A percentile compares a stretch with the other conserved stretches of the same genome.
Conservation (phyloP, 768 basidiomycete species). For the Ramaria sp. region DNA sequence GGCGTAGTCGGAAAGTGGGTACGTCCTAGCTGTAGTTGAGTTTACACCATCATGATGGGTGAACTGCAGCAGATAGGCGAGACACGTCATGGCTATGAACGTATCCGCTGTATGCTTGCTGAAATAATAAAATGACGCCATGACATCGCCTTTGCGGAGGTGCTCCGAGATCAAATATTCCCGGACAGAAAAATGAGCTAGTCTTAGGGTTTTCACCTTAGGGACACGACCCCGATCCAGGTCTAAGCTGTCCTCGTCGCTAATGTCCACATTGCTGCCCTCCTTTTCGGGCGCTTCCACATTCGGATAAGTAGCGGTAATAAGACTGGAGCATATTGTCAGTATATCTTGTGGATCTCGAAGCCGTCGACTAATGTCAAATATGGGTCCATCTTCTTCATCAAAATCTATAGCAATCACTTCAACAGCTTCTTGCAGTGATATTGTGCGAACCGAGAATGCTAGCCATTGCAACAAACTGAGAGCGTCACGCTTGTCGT, state of each 20-base stretch:
- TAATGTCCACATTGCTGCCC: not conserved
- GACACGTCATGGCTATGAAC: not conserved
- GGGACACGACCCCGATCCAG: no score
- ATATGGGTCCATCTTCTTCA: not conserved
- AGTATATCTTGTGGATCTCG: constrained; percentile 5
- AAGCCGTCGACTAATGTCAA: constrained; percentile 3
- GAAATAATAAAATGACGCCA: not conserved
- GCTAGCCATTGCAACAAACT: constrained; percentile 16
- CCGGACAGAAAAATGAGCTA: not conserved
- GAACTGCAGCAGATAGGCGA: not conserved
- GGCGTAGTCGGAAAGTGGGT: not conserved
- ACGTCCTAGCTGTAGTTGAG: not conserved
- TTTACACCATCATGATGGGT: not conserved
- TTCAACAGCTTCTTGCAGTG: constrained; percentile 15
- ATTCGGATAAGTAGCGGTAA: not conserved
- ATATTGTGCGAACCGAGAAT: constrained; percentile 11
- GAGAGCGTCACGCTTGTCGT: constrained; percentile 9
- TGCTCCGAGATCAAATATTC: not conserved
- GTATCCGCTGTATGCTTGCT: not conserved
- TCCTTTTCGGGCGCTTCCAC: no score
- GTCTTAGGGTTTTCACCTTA: no score
- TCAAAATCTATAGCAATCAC: constrained; percentile 14
- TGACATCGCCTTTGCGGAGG: not conserved
- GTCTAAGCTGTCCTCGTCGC: no score
- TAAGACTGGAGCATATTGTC: constrained; percentile 11